Evolutionary conservation across 306 rosid genomes (phyloP).

Genomic region (Abrus pulchellus): DNA sequence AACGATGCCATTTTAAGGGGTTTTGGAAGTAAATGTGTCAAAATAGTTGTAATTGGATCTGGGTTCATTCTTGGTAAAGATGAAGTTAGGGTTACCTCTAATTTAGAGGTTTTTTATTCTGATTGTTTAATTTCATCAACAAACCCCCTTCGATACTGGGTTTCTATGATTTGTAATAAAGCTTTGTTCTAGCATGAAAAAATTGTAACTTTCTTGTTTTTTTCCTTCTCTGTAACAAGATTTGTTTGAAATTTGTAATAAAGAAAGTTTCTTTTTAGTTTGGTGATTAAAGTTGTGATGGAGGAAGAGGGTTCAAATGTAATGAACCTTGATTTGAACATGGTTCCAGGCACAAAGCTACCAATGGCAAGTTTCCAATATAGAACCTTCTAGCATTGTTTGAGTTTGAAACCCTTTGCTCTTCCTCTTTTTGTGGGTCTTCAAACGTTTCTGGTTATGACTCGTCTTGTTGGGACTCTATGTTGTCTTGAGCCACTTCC

Average conservation of each 20-base stretch:
- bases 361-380: slow-evolving; percentile 80
- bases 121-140: slow-evolving; percentile 51
- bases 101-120: slow-evolving; percentile 35
- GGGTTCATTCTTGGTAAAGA: slow-evolving; percentile 47
- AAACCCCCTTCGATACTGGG: slow-evolving; percentile 27
- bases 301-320: slow-evolving; percentile 80
- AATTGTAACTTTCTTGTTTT: not conserved
- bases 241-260: slow-evolving; percentile 41
- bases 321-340: slow-evolving; percentile 97
- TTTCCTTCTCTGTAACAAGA: not conserved
- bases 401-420: slow-evolving; percentile 51
- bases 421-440: slow-evolving; percentile 49
- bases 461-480: slow-evolving; percentile 48
- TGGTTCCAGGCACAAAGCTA: slow-evolving; percentile 85
- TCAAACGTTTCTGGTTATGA: slow-evolving; percentile 50
- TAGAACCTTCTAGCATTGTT: slow-evolving; percentile 80
- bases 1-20: too few relatives aligned
- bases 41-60: slow-evolving; percentile 30
- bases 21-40: too few relatives aligned
- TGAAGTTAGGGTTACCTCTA: slow-evolving; percentile 50
- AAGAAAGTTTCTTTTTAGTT: slow-evolving; percentile 40
- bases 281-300: slow-evolving; percentile 61
- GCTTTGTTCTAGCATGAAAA: not conserved
- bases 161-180: slow-evolving; percentile 47
- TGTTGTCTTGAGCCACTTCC: slow-evolving; percentile 54